Conservation (phyloP, 2,329 filamentous ascomycete genomes). For the Paraphoma chrysanthemicola region DNA sequence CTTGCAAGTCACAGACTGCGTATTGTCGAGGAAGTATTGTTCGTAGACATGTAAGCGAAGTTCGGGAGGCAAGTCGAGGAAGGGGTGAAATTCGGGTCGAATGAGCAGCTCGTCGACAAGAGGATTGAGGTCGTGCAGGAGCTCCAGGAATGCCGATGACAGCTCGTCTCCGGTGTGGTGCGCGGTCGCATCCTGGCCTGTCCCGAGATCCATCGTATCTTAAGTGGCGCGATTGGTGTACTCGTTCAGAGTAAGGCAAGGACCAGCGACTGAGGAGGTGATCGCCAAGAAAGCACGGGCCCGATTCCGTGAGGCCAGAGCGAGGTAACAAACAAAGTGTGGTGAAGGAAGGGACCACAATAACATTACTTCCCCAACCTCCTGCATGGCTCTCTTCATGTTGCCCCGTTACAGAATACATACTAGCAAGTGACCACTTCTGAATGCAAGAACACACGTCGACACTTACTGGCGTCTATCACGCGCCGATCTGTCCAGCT, state of each 20-base stretch:
- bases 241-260: too few relatives aligned
- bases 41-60: slow-evolving; percentile 3
- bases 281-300: not conserved
- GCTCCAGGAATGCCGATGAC: not conserved
- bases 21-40: slow-evolving; percentile 12
- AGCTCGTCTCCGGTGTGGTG: not conserved
- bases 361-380: too few relatives aligned
- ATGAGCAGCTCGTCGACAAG: slow-evolving; percentile 1
- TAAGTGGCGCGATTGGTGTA: too few relatives aligned
- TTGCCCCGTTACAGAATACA: too few relatives aligned
- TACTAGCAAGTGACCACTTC: too few relatives aligned
- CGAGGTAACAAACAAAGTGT: not conserved
- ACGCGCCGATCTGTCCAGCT: too few relatives aligned
- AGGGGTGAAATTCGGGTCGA: not conserved
- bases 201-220: not conserved
- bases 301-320: not conserved
- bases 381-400: too few relatives aligned
- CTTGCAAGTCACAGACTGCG: not conserved
- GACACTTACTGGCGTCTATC: too few relatives aligned
- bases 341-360: not conserved
- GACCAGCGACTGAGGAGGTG: not conserved
- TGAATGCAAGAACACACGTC: too few relatives aligned
- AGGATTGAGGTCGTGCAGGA: not conserved
- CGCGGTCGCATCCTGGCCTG: not conserved
- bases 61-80: slow-evolving; percentile 3